Evolutionary conservation across 495 filamentous ascomycete genomes (phyloP).

Genomic region (Lasiosphaeria ovina): DNA sequence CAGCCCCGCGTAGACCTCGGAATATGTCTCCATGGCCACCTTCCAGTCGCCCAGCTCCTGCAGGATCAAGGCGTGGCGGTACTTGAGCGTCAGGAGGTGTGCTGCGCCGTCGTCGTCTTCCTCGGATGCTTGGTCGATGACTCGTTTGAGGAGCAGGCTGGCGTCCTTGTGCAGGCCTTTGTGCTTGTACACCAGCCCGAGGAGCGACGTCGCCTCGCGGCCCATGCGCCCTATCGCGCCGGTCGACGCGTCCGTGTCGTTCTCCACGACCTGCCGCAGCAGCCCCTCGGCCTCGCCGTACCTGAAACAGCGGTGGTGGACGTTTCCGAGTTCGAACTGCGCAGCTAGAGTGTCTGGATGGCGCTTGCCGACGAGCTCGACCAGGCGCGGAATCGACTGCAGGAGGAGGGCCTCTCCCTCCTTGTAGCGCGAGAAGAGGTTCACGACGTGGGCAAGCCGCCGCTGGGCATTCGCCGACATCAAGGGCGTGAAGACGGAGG

Average conservation of each 20-base stretch:
- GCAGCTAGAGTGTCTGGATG: conserved; percentile 1
- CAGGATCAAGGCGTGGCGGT: conserved; percentile 8
- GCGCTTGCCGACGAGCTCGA: neutral
- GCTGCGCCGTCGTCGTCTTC: neutral
- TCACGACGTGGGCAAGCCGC: conserved; percentile 2
- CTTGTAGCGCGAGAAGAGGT: conserved; percentile 4
- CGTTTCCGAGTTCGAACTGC: conserved; percentile 3
- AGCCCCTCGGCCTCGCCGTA: conserved; percentile 1
- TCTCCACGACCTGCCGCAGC: neutral
- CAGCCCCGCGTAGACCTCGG: neutral
- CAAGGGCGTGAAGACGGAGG: neutral
- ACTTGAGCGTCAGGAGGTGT: conserved; percentile 6
- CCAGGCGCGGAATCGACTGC: neutral
- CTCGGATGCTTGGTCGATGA: conserved; percentile 5
- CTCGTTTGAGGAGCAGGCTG: neutral
- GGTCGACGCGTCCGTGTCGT: conserved; percentile 3
- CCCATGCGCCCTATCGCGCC: neutral
- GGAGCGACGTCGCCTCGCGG: conserved; percentile 10
- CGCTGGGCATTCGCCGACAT: conserved; percentile 1
- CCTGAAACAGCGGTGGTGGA: conserved; percentile 10
- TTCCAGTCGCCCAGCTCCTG: conserved; percentile 8
- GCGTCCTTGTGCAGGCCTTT: conserved; percentile 7
- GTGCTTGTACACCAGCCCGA: conserved; percentile 8
- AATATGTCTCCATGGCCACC: neutral
- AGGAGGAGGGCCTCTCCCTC: neutral